A percentile compares a stretch with the other conserved stretches of the same genome.
These are phyloP conservation scores for Geranium brycei DNA, from an alignment of 345 rosid genomes.

Conservation along the genomic window DNA sequence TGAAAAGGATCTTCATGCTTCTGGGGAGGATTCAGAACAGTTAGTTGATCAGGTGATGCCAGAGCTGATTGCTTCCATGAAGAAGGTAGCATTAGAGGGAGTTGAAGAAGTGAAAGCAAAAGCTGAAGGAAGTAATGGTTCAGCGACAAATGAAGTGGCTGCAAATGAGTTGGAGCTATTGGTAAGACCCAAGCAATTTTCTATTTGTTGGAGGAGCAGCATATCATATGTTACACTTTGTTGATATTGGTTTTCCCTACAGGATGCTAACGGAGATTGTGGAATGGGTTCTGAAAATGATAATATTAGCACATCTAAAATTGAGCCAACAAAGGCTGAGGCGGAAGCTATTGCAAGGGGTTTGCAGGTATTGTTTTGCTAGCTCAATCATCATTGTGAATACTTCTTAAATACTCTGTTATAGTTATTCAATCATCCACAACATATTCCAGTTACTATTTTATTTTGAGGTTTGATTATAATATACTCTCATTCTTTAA, in stretches of 20 bases:
- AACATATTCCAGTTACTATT: background rate
- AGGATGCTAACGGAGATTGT: slow-evolving; percentile 55
- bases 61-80: slow-evolving; percentile 57
- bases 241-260: slow-evolving; percentile 19
- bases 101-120: slow-evolving; percentile 58
- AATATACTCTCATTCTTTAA: slow-evolving; percentile 15
- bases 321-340: slow-evolving; percentile 92
- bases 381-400: background rate
- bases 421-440: too few relatives aligned
- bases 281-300: slow-evolving; percentile 59
- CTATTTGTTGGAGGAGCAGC: background rate
- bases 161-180: slow-evolving; percentile 31
- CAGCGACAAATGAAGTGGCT: slow-evolving; percentile 19
- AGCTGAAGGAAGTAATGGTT: slow-evolving; percentile 33
- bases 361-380: slow-evolving; percentile 50
- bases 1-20: slow-evolving; percentile 20
- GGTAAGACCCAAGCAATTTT: slow-evolving; percentile 36
- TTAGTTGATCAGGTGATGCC: slow-evolving; percentile 48
- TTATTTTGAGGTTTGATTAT: slow-evolving; percentile 6
- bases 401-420: background rate
- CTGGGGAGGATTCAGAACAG: background rate
- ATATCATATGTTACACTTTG: background rate
- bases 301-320: slow-evolving; percentile 38
- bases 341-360: slow-evolving; percentile 88
- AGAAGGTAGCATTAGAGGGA: slow-evolving; percentile 68